A percentile compares a stretch with the other conserved stretches of the same genome.
Evolutionary conservation across 2,329 filamentous ascomycete species (phyloP).

Genomic region (Fusarium xyrophilum): DNA sequence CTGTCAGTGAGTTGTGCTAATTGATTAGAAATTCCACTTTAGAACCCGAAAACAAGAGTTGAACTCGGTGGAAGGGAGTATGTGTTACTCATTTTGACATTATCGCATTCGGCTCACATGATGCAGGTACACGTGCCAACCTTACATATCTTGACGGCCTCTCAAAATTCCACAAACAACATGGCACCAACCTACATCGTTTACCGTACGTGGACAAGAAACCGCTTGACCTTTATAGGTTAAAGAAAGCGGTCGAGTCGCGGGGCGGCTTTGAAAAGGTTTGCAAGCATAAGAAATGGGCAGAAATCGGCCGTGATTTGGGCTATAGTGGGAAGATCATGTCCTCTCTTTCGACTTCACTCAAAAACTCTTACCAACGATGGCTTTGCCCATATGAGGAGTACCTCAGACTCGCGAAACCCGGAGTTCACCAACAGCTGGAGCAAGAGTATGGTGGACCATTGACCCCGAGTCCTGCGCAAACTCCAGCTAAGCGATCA

Average conservation of each 20-base stretch:
- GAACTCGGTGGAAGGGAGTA: conserved; percentile 98
- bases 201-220: conserved; percentile 98
- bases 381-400: conserved; percentile 98
- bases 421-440: conserved; percentile 93
- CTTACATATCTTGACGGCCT: conserved; percentile 95
- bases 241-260: conserved; percentile 96
- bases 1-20: conserved; percentile 13
- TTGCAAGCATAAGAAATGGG: conserved; percentile 98
- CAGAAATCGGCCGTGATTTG: conserved; percentile 93
- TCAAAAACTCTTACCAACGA: conserved; percentile 97
- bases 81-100: conserved; percentile 45
- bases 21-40: conserved; percentile 86
- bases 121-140: conserved; percentile 86
- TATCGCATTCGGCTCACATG: conserved; percentile 45
- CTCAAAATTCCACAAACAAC: conserved; percentile 95
- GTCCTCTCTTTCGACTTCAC: conserved; percentile 95
- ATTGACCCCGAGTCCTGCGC: conserved; percentile 76
- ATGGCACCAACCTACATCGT: conserved; percentile 90
- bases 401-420: conserved; percentile 88
- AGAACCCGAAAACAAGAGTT: conserved; percentile 94
- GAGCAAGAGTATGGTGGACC: conserved; percentile 93
- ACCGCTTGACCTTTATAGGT: conserved; percentile 89
- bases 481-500: conserved; percentile 73
- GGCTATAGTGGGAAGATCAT: conserved; percentile 99
- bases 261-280: conserved; percentile 95